Base-by-base conservation (phyloP, 257 asterid genomes). In the Verbascum thapsus region DNA sequence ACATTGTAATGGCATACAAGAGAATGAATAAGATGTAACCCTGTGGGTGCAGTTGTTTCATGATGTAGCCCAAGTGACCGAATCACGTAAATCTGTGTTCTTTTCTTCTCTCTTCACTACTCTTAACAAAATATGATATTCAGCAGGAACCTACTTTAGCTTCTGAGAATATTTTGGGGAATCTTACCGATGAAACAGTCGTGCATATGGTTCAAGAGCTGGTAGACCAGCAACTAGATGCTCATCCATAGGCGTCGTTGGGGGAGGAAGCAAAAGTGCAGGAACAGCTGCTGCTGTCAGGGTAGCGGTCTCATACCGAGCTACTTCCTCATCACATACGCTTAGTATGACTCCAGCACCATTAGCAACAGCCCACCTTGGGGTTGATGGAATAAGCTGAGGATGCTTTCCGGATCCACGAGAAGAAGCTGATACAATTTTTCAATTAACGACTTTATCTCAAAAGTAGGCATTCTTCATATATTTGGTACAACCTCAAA, bases 381-480 rank as follows among this genome's bases (percentile, higher is more conserved):
- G 97, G 58, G 95, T 85, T 67, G 97, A 85, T 51, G 86, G 91
- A 67, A 87, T 63, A 58, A 85, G 79, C 68, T 87, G 94, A 35
- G 91, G 95, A 75, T 89, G 97, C 81, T 86, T 89, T 82, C 97
- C 95, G 56, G 95, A 89, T 66, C 90, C 96, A 75, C 84, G 82
- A 71, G 88, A 75, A 71, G 85, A 81, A 70, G 86, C 96, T 89
- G 78, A 58, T 55, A 45, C 13, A 64, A 66, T 64, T 66, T 60
- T n/a, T 40, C 53, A 56, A 50, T 44, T 17, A 47, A 10, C 60
- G 68, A 42, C 53, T 30, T 64, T 32, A 16, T 44, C 15, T 7
- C n/a, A 45, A 55, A 55, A 32, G 58, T 34, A 63, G 63, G 1
- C 16, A 48, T 50, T 20, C 22, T 26, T 12, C 38, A 30, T 18